These are phyloP conservation scores for Solanum hybrid DNA, from an alignment of 305 asterid species.

Conservation along the genomic window DNA sequence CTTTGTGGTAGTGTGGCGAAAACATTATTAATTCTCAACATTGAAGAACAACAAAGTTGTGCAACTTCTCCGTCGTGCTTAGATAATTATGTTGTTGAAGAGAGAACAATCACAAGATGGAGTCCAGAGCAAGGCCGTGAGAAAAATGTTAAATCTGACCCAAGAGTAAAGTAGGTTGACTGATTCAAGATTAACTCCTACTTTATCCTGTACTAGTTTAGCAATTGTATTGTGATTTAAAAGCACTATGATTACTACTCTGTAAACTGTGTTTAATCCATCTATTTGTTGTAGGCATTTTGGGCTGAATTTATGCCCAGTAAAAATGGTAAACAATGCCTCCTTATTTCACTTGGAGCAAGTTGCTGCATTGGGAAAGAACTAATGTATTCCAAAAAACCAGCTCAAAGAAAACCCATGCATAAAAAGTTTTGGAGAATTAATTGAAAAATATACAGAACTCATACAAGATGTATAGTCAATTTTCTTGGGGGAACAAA, in stretches of 20 bases:
- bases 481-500: background rate
- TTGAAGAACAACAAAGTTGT: slow-evolving; percentile 17
- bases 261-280: background rate
- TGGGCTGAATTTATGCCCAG: background rate
- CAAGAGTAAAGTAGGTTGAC: background rate
- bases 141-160: background rate
- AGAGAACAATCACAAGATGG: slow-evolving; percentile 61
- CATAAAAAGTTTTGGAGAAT: background rate
- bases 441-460: background rate
- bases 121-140: slow-evolving; percentile 57
- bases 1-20: slow-evolving; percentile 81
- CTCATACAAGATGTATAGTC: background rate
- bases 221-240: background rate
- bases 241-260: background rate
- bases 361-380: background rate
- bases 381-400: background rate
- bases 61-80: slow-evolving; percentile 24
- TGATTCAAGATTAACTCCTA: background rate
- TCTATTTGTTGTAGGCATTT: background rate
- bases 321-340: background rate
- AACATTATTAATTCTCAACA: slow-evolving; percentile 44
- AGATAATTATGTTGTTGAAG: slow-evolving; percentile 34
- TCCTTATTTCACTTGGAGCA: background rate
- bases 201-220: background rate
- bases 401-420: background rate